A percentile compares a stretch with the other conserved stretches of the same genome.
phyloP scores from a whole-genome alignment of 768 basidiomycete genomes.

The Sistotremastrum niveocremeum region DNA sequence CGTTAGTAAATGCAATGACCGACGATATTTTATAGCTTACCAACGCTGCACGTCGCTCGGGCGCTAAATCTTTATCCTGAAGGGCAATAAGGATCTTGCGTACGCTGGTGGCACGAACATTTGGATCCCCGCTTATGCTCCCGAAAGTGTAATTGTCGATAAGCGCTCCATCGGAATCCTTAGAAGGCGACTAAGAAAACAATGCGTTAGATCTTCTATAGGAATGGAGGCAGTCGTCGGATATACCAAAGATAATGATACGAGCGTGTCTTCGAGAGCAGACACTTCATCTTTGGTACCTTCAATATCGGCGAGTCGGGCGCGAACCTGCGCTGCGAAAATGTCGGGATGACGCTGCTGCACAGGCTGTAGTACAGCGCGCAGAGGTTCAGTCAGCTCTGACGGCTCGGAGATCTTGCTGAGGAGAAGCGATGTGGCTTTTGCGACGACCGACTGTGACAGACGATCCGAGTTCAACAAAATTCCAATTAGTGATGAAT shows the following conservation, averaged over 20 bases:
- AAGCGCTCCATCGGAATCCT: background rate
- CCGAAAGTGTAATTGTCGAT: background rate
- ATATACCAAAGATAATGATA: conserved; percentile 44
- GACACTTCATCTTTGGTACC: conserved; percentile 21
- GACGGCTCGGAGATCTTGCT: no score
- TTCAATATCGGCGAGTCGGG: conserved; percentile 7
- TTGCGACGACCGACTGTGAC: no score
- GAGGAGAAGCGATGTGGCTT: no score
- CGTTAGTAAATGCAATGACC: conserved; percentile 2
- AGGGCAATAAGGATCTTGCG: conserved; percentile 36
- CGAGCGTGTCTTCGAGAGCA: conserved; percentile 36
- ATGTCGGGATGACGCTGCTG: conserved; percentile 51
- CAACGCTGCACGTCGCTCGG: conserved; percentile 21
- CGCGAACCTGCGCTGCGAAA: conserved; percentile 26
- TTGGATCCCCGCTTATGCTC: conserved; percentile 40
- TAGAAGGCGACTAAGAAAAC: background rate
- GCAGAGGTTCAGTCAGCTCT: conserved; percentile 16
- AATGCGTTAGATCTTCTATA: background rate
- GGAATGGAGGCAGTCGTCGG: background rate
- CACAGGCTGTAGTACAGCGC: conserved; percentile 37
- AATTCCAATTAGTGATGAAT: no score
- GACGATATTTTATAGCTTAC: conserved; percentile 19
- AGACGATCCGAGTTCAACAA: no score
- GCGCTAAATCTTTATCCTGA: conserved; percentile 13
- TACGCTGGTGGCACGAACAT: conserved; percentile 46